These are phyloP conservation scores for Chalara sp. DNA, from an alignment of 2,329 filamentous ascomycete species.

Conservation along the genomic window DNA sequence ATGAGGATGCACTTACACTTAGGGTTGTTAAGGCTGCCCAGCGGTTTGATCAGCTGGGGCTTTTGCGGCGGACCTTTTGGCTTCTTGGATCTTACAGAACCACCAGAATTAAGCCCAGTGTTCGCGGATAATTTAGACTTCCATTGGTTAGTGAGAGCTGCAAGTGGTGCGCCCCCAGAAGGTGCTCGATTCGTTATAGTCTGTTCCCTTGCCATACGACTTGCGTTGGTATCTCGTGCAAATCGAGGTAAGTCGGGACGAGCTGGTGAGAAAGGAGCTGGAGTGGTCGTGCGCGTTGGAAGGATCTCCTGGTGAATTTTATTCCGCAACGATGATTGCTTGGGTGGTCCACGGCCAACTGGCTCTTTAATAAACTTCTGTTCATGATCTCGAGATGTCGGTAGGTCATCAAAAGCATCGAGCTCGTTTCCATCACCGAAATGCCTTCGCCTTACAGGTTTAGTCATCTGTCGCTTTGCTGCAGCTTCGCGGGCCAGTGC, in stretches of 20 bases:
- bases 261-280: constrained; percentile 48
- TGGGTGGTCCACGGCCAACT: constrained; percentile 59
- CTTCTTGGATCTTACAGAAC: constrained; percentile 48
- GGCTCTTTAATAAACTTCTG: constrained; percentile 79
- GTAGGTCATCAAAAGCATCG: constrained; percentile 89
- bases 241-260: constrained; percentile 48
- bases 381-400: constrained; percentile 77
- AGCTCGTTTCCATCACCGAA: constrained; percentile 93
- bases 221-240: constrained; percentile 59
- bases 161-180: constrained; percentile 42
- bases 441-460: constrained; percentile 60
- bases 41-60: constrained; percentile 83
- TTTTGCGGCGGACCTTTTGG: constrained; percentile 54
- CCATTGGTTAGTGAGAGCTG: constrained; percentile 36
- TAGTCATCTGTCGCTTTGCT: constrained; percentile 65
- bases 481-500: constrained; percentile 36
- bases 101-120: constrained; percentile 36
- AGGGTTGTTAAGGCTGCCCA: constrained; percentile 66
- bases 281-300: constrained; percentile 45
- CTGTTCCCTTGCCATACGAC: constrained; percentile 57
- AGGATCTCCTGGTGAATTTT: constrained; percentile 49
- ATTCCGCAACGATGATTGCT: constrained; percentile 47
- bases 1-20: constrained; percentile 57
- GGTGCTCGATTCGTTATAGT: constrained; percentile 53
- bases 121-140: constrained; percentile 27